Base-by-base conservation (phyloP, 805 yeast genomes). In the Starmerella bombi region DNA sequence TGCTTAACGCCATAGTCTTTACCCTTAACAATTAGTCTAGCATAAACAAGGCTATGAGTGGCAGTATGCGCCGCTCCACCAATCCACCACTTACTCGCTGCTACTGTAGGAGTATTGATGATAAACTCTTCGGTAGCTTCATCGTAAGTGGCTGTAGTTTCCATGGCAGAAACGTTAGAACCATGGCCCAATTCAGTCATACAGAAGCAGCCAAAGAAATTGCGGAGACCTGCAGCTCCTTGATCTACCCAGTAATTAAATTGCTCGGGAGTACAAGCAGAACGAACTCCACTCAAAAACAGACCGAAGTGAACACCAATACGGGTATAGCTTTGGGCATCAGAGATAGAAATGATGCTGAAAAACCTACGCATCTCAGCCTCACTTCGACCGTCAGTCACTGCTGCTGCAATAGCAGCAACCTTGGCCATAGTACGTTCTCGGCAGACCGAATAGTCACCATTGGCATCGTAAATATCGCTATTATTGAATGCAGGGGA, bases 61-160 rank as follows among this genome's bases (percentile, higher is more conserved):
- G 95, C 83, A 17, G 93, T 77, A 60, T 83, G 93, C 9, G 95
- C 95, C 32, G 95, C 95, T 53, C 96, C 96, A 36, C 96, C 96
- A 54, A 86, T 86, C 96, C 96, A 86, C 95, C 96, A 86, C 60
- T 86, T 86, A 20, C 95, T 85, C 33, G 96, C 95, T 28, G 93
- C 86, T 41, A 81, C 60, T 56, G 85, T 81, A 1, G 96, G 96
- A 10, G 96, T 86, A 57, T 82, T 72, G 54, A 86, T 75, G 41
- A 71, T 58, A 56, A 86, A 81, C 48, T 75, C 75, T 52, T 83
- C 82, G 22, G 69, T 70, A 15, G 61, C 63, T 16, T 65, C 63
- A 58, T 83, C 77, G 58, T 70, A 86, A 17, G 80, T 77, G 14
- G 96, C 94, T 14, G 85, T 80, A n/a, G 96, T 86, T 61, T 86